Conservation (phyloP, 176 grass and related monocot genomes). For the Aegilops speltoides region DNA sequence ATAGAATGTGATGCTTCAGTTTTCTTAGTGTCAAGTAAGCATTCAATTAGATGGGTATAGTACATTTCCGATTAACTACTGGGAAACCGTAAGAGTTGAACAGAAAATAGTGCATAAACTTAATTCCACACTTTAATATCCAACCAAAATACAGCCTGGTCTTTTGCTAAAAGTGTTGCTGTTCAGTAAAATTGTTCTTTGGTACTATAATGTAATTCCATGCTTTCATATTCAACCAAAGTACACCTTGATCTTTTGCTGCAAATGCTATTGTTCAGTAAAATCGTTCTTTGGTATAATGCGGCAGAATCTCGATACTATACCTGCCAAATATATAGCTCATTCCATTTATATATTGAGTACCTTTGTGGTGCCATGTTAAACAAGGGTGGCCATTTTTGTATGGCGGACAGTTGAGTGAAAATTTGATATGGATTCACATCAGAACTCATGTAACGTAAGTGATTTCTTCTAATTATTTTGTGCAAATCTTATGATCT, state of each 20-base stretch:
- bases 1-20: background rate
- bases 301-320: background rate
- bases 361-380: background rate
- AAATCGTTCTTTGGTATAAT: background rate
- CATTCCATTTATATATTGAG: background rate
- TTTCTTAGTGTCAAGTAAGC: background rate
- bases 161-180: background rate
- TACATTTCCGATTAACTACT: constrained; percentile 1
- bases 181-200: background rate
- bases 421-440: background rate
- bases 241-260: background rate
- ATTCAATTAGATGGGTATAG: background rate
- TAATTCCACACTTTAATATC: background rate
- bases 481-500: constrained; percentile 3
- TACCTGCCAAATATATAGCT: background rate
- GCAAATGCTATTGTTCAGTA: background rate
- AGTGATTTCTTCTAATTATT: background rate
- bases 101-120: background rate
- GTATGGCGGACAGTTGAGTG: background rate
- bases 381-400: background rate
- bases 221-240: background rate
- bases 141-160: background rate
- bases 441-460: background rate
- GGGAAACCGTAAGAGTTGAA: background rate
- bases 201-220: background rate